A percentile compares a stretch with the other conserved stretches of the same genome.
phyloP scores from a whole-genome alignment of 2,329 filamentous ascomycete genomes.

The Xylariaceae sp. region DNA sequence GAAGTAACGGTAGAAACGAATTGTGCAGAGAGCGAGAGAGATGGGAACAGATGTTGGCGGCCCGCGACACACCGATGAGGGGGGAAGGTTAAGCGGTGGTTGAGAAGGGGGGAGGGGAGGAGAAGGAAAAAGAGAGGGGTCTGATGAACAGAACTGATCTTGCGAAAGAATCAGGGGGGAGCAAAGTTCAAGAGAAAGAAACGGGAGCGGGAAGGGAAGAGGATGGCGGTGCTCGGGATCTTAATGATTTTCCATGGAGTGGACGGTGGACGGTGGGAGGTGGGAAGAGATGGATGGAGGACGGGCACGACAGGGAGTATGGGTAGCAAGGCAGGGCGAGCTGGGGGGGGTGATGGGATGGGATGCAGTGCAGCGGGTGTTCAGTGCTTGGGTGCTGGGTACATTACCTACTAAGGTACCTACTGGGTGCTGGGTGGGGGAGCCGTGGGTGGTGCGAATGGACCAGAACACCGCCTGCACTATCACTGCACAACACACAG shows the following conservation, averaged over 20 bases:
- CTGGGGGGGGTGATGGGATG: slow-evolving; percentile 4
- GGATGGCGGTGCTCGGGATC: slow-evolving; percentile 26
- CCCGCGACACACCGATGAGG: slow-evolving; percentile 27
- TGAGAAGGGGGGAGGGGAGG: slow-evolving; percentile 30
- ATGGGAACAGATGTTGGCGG: slow-evolving; percentile 26
- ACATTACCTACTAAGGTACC: too few relatives aligned
- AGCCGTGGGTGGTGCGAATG: too few relatives aligned
- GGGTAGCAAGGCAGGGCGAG: slow-evolving; percentile 7
- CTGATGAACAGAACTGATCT: slow-evolving; percentile 39
- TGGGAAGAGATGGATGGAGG: too few relatives aligned
- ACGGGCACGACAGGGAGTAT: neutral
- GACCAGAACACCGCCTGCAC: too few relatives aligned
- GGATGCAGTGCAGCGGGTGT: too few relatives aligned
- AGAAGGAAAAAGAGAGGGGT: slow-evolving; percentile 38
- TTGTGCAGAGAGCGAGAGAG: slow-evolving; percentile 12
- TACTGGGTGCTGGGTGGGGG: too few relatives aligned
- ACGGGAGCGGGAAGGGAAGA: slow-evolving; percentile 25
- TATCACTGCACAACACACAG: too few relatives aligned
- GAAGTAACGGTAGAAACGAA: slow-evolving; percentile 9
- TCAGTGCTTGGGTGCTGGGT: too few relatives aligned
- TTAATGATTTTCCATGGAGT: slow-evolving; percentile 34
- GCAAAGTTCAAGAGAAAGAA: slow-evolving; percentile 34
- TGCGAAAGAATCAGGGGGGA: slow-evolving; percentile 35
- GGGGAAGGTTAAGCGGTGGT: slow-evolving; percentile 26
- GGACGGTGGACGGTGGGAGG: too few relatives aligned